These are phyloP conservation scores for Polyporus tsugae DNA, from an alignment of 1,284 basidiomycete genomes.

Conservation along the genomic window DNA sequence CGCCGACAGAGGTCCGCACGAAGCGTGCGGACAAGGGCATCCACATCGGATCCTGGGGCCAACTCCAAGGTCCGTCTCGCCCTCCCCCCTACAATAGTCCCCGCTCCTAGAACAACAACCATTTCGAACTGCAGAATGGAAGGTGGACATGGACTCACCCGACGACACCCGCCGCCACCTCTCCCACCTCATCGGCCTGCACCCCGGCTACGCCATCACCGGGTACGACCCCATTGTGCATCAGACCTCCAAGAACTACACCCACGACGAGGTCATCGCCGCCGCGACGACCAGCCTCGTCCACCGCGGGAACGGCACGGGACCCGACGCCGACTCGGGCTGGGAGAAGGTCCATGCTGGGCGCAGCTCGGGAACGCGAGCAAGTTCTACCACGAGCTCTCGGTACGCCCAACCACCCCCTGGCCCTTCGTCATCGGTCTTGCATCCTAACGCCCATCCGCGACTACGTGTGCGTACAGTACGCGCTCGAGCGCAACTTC, in stretches of 20 bases:
- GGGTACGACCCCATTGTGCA: conserved; percentile 61
- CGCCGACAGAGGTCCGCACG: conserved; percentile 63
- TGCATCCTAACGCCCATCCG: no score
- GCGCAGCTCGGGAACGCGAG: conserved; percentile 68
- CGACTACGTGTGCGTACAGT: conserved; percentile 52
- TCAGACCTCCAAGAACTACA: conserved; percentile 53
- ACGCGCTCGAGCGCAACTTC: conserved; percentile 66
- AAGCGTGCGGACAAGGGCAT: conserved; percentile 76
- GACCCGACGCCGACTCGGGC: conserved; percentile 74
- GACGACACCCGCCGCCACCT: conserved; percentile 77
- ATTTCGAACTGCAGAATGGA: conserved; percentile 66
- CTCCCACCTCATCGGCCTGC: conserved; percentile 79
- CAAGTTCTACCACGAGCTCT: conserved; percentile 71
- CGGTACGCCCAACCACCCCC: conserved; percentile 47
- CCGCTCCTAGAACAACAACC: not conserved
- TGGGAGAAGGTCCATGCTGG: conserved; percentile 81
- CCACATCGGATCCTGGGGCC: conserved; percentile 76
- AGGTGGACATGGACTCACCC: conserved; percentile 71
- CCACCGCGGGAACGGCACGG: conserved; percentile 75
- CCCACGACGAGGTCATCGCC: conserved; percentile 58
- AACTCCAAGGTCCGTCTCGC: conserved; percentile 67
- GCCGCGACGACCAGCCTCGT: conserved; percentile 66
- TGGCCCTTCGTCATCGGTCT: not conserved
- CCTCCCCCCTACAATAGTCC: not conserved
- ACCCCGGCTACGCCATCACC: conserved; percentile 75